Percentiles rank a stretch among this genome's conserved stretches.
Conservation (phyloP, 2,329 filamentous ascomycete genomes). For the Lecanicillium sp. region DNA sequence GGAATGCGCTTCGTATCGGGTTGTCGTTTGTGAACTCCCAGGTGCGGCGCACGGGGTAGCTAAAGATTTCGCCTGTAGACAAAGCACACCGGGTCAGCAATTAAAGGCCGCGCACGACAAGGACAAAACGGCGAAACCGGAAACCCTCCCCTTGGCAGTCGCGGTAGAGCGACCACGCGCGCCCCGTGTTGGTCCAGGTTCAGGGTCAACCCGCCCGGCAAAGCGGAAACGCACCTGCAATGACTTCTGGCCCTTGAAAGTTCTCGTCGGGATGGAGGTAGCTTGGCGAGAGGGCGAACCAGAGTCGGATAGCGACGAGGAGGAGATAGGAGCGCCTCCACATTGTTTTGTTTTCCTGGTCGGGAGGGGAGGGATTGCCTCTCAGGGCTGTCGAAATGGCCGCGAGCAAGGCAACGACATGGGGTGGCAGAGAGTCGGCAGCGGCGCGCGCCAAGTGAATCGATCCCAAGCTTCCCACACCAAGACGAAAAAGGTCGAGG, state of each 20-base stretch:
- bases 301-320: constrained; percentile 79
- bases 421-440: background rate
- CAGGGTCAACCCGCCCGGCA: background rate
- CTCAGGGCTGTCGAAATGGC: constrained; percentile 14
- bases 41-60: constrained; percentile 80
- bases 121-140: background rate
- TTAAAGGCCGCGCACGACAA: background rate
- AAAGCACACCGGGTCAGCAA: constrained; percentile 1
- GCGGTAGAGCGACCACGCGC: no score
- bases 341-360: constrained; percentile 48
- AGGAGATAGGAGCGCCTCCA: constrained; percentile 87
- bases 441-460: constrained; percentile 6
- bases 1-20: constrained; percentile 93
- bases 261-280: constrained; percentile 98
- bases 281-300: constrained; percentile 89
- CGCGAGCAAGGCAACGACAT: constrained; percentile 17
- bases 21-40: constrained; percentile 92
- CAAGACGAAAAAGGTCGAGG: background rate
- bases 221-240: constrained; percentile 65
- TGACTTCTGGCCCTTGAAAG: constrained; percentile 96
- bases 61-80: constrained; percentile 77
- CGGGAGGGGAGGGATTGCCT: constrained; percentile 12
- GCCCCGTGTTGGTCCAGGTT: no score
- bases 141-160: no score
- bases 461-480: constrained; percentile 3